Conservation (phyloP, 2,329 filamentous ascomycete species). For the Aureobasidium sp. region DNA sequence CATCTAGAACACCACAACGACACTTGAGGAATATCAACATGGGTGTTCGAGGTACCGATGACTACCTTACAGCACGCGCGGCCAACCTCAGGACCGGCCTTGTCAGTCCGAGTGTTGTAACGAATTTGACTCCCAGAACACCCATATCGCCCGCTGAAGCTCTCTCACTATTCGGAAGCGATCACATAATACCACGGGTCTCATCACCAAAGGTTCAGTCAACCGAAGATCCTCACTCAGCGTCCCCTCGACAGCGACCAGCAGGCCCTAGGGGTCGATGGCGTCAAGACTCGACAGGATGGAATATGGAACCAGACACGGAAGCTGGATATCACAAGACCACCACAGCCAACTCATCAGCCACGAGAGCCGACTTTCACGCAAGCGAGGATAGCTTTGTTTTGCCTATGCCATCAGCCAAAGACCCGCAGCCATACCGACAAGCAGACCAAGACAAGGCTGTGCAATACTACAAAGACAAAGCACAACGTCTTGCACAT, state of each 20-base stretch:
- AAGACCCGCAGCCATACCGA: slow-evolving; percentile 36
- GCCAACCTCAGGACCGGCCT: slow-evolving; percentile 38
- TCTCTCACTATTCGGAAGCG: slow-evolving; percentile 27
- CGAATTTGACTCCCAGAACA: slow-evolving; percentile 26
- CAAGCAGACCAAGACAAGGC: slow-evolving; percentile 36
- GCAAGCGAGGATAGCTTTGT: slow-evolving; percentile 32
- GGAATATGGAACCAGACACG: slow-evolving; percentile 24
- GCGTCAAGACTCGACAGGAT: slow-evolving; percentile 26
- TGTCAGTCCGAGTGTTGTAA: slow-evolving; percentile 35
- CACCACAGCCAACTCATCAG: slow-evolving; percentile 3
- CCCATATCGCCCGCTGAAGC: slow-evolving; percentile 35
- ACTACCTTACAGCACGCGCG: slow-evolving; percentile 38
- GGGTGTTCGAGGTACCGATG: slow-evolving; percentile 39
- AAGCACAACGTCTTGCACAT: slow-evolving; percentile 32
- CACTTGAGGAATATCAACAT: slow-evolving; percentile 18
- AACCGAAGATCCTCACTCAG: background rate
- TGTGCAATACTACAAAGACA: slow-evolving; percentile 33
- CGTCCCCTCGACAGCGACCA: background rate
- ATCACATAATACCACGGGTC: slow-evolving; percentile 5
- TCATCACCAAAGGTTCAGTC: background rate
- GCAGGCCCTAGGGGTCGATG: slow-evolving; percentile 14
- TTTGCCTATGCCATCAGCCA: slow-evolving; percentile 38
- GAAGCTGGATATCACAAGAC: slow-evolving; percentile 22
- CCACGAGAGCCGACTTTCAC: background rate
- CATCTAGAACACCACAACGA: background rate